Evolutionary conservation across 2,329 filamentous ascomycete genomes (phyloP).

Genomic region (Bipolaris bicolor): DNA sequence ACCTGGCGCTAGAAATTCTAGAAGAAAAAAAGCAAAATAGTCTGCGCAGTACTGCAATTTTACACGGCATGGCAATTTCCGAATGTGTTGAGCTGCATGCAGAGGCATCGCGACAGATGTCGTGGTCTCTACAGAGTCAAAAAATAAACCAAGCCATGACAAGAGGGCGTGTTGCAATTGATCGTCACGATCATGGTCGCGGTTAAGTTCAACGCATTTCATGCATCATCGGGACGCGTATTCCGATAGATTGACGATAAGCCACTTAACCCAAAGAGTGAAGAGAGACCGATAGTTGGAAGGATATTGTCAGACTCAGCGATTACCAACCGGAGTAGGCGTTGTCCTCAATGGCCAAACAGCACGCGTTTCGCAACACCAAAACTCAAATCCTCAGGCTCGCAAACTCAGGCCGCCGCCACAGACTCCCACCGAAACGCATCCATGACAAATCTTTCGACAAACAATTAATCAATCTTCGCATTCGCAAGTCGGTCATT

Average conservation of each 20-base stretch:
- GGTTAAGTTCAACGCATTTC: slow-evolving; percentile 23
- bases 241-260: slow-evolving; percentile 21
- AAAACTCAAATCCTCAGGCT: slow-evolving; percentile 22
- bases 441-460: slow-evolving; percentile 43
- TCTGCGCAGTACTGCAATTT: slow-evolving; percentile 18
- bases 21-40: slow-evolving; percentile 17
- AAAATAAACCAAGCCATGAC: slow-evolving; percentile 5
- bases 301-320: slow-evolving; percentile 30
- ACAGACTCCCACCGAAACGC: slow-evolving; percentile 29
- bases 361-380: slow-evolving; percentile 41
- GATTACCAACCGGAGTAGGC: slow-evolving; percentile 28
- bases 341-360: slow-evolving; percentile 35
- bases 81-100: not conserved
- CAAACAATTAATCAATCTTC: slow-evolving; percentile 68
- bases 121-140: slow-evolving; percentile 1
- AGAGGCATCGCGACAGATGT: not conserved
- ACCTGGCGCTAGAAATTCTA: slow-evolving; percentile 12
- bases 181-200: slow-evolving; percentile 6
- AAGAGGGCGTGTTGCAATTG: slow-evolving; percentile 5
- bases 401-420: slow-evolving; percentile 11
- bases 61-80: slow-evolving; percentile 10
- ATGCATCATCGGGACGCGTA: slow-evolving; percentile 23
- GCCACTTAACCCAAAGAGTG: slow-evolving; percentile 20
- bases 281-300: slow-evolving; percentile 16
- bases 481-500: slow-evolving; percentile 71